A percentile compares a stretch with the other conserved stretches of the same genome.
Conservation (phyloP, 1,284 basidiomycete genomes). For the Ustilago crameri region DNA sequence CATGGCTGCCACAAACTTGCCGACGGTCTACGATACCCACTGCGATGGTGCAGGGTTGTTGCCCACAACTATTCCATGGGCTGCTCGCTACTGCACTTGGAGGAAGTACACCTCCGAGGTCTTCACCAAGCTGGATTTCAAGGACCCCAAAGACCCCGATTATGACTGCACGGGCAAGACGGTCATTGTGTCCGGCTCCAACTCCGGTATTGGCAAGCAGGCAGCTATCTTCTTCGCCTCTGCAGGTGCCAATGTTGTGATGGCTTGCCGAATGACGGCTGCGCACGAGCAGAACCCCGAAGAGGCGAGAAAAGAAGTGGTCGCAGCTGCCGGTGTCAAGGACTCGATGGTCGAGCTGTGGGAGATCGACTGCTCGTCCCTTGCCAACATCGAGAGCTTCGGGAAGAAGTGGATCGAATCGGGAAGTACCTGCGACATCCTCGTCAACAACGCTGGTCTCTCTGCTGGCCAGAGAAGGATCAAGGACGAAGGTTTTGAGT, state of each 20-base stretch:
- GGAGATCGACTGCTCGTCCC: constrained; percentile 55
- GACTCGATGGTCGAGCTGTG: constrained; percentile 49
- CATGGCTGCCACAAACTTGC: constrained; percentile 2
- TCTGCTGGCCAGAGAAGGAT: constrained; percentile 13
- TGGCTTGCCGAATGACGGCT: constrained; percentile 56
- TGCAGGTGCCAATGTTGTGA: constrained; percentile 52
- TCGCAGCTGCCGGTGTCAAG: constrained; percentile 10
- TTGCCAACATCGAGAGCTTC: constrained; percentile 44
- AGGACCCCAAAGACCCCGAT: constrained; percentile 12
- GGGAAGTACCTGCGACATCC: constrained; percentile 44
- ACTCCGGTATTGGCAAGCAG: constrained; percentile 57
- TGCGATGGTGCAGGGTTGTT: constrained; percentile 55
- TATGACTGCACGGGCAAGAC: constrained; percentile 50
- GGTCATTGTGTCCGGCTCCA: constrained; percentile 55
- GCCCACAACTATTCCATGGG: constrained; percentile 42
- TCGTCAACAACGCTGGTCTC: constrained; percentile 57
- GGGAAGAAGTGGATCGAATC: constrained; percentile 33
- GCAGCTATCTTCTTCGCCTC: constrained; percentile 48
- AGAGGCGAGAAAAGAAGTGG: constrained; percentile 39
- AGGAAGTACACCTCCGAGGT: constrained; percentile 37
- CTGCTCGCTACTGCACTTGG: constrained; percentile 20
- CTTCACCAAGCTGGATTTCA: constrained; percentile 12
- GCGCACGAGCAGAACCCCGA: constrained; percentile 57
- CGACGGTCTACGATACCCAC: constrained; percentile 56
- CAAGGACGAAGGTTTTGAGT: constrained; percentile 58